phyloP scores from a whole-genome alignment of 805 yeast species.

The Metschnikowia colocasiae region DNA sequence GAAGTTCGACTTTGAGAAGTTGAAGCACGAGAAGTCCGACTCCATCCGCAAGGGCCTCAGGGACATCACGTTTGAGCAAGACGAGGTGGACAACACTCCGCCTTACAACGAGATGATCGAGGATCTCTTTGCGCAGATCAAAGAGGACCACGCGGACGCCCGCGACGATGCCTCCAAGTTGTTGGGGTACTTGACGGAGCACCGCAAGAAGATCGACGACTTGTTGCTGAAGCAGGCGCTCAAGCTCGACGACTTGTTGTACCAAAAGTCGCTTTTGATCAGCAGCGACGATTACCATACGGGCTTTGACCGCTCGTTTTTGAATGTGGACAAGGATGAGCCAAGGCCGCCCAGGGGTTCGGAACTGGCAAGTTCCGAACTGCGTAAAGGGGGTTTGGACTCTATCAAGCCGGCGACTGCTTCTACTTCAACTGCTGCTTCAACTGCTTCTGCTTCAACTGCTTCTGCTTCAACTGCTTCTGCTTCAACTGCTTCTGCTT shows the following conservation, averaged over 20 bases:
- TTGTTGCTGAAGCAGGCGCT: constrained; percentile 61
- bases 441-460: too few relatives aligned
- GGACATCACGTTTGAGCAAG: constrained; percentile 34
- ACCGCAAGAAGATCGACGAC: constrained; percentile 65
- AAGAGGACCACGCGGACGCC: constrained; percentile 54
- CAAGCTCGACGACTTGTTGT: constrained; percentile 61
- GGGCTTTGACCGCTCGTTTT: constrained; percentile 82
- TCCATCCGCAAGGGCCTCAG: constrained; percentile 43
- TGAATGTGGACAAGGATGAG: constrained; percentile 53
- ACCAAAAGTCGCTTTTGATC: constrained; percentile 71
- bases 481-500: neutral
- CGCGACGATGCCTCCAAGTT: constrained; percentile 33
- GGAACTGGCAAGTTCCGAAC: too few relatives aligned
- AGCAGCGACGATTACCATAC: constrained; percentile 89
- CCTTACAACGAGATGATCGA: constrained; percentile 91
- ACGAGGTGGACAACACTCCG: constrained; percentile 45
- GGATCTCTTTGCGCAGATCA: constrained; percentile 77
- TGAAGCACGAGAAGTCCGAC: constrained; percentile 37
- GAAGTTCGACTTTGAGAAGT: constrained; percentile 46
- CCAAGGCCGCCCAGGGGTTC: neutral
- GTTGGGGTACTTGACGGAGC: constrained; percentile 46
- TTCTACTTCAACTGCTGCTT: neutral
- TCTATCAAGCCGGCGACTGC: too few relatives aligned
- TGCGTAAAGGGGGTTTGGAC: too few relatives aligned
- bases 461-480: neutral